Evolutionary conservation across 2,329 filamentous ascomycete genomes (phyloP), one percentile per base, ranked within the genome.

Genomic region (Alternaria consortialis): DNA sequence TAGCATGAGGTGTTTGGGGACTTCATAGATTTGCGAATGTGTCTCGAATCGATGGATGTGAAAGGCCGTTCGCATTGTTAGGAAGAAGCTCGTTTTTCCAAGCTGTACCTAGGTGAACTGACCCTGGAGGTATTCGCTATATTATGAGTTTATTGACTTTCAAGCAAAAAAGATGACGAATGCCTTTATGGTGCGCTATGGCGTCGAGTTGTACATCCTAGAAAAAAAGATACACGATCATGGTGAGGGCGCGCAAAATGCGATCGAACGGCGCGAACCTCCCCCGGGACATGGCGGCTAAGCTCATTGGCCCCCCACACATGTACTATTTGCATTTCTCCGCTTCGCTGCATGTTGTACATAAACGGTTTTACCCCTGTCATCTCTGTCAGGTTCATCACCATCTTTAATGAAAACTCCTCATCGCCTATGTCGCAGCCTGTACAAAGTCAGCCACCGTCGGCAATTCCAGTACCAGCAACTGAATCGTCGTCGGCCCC

Each of bases 391-490:
- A 34, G 37, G 27, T 51, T 42, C 27, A 34, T 53, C 13, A 20
- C 34, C 31, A 46, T 37, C 8, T 53, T 23, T 15, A 17, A 15
- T 37, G 20, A n/a, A n/a, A 37, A 36, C 5, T 32, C 20, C 25
- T 29, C 15, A 25, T 31, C 20, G 48, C 63, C 59, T 25, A 73
- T 73, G 70, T 71, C 71, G 53, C 68, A 69, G 56, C 43, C 61
- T 11, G 54, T 60, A 52, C 58, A 63, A 36, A 55, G 62, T 37
- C 63, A 60, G 48, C 62, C 56, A 42, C 63, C 53, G 29, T 59
- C 68, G 29, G 59, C 61, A 17, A 66, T 66, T 11, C 65, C 69
- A 42, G 59, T 54, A 15, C 52, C 62, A 39, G 54, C 47, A 20
- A 39, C 46, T 40, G 64, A 68, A 44, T 57, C 43, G 12, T 40